Conservation (phyloP, 495 filamentous ascomycete species). For the Neurospora terricola region DNA sequence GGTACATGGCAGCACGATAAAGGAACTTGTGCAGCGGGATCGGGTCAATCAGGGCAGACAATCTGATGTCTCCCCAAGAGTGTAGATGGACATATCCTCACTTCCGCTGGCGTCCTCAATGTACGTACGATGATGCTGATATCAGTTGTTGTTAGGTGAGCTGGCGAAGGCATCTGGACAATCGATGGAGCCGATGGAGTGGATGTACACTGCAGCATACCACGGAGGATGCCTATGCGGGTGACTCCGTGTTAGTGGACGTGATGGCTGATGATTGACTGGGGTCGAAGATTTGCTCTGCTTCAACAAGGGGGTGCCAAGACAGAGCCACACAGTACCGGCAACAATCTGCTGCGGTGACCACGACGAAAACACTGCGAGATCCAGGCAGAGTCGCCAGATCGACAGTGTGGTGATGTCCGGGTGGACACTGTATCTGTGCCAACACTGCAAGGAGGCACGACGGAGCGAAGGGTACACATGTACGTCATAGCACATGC, state of each 20-base stretch:
- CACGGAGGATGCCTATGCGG: not conserved
- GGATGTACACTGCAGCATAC: not conserved
- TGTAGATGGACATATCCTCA: not conserved
- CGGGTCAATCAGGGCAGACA: not conserved
- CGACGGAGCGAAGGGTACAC: not conserved
- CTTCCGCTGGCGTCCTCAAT: not conserved
- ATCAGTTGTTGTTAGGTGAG: not conserved
- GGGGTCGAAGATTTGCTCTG: not conserved
- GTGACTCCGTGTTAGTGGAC: not conserved
- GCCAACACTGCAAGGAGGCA: not conserved
- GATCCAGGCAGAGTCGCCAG: not conserved
- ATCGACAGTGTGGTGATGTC: not conserved
- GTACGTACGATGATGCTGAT: not conserved
- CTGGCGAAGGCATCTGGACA: not conserved
- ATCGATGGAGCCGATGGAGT: not conserved
- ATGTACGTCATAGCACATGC: conserved; percentile 1
- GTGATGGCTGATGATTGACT: not conserved
- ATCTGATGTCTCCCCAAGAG: not conserved
- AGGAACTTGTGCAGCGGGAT: not conserved
- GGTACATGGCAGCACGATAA: not conserved
- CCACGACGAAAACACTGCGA: not conserved
- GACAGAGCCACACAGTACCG: not conserved
- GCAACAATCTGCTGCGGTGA: not conserved
- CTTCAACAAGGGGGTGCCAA: not conserved
- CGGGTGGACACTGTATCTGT: not conserved